phyloP scores from a whole-genome alignment of 345 rosid species.

The Dimocarpus longan region DNA sequence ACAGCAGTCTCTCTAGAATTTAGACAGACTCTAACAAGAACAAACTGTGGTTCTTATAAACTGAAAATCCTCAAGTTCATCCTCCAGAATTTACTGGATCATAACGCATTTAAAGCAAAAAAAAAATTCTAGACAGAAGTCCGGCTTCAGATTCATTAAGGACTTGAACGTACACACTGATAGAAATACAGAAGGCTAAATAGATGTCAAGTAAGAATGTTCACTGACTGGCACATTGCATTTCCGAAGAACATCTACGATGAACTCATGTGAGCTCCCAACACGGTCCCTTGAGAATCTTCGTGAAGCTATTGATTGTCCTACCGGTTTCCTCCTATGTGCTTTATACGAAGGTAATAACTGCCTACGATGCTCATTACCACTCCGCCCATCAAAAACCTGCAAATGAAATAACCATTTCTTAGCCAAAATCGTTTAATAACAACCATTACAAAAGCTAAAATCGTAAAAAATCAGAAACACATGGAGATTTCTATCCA shows the following conservation, averaged over 20 bases:
- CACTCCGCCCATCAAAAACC: conserved; percentile 89
- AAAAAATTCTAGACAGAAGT: too few species aligned
- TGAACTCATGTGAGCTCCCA: conserved; percentile 46
- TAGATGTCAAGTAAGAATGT: conserved; percentile 14
- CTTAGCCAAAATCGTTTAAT: background rate
- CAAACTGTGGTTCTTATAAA: background rate
- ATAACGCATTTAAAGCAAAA: conserved; percentile 6
- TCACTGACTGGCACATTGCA: conserved; percentile 88
- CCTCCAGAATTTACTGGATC: conserved; percentile 4
- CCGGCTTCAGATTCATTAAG: background rate
- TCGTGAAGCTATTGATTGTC: conserved; percentile 32
- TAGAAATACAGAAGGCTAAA: background rate
- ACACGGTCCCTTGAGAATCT: conserved; percentile 38
- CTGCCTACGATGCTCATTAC: conserved; percentile 62
- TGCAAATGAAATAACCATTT: conserved; percentile 31
- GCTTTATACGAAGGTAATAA: conserved; percentile 89
- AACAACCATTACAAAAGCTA: background rate
- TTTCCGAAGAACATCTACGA: conserved; percentile 59
- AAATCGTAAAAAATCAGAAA: background rate
- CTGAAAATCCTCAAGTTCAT: background rate
- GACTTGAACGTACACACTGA: background rate
- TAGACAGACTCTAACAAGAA: background rate
- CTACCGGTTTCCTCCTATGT: conserved; percentile 53
- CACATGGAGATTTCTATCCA: background rate
- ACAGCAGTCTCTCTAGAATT: background rate